A percentile compares a stretch with the other conserved stretches of the same genome.
Conservation (phyloP, 495 filamentous ascomycete species). For the Penicillium diatomitis region DNA sequence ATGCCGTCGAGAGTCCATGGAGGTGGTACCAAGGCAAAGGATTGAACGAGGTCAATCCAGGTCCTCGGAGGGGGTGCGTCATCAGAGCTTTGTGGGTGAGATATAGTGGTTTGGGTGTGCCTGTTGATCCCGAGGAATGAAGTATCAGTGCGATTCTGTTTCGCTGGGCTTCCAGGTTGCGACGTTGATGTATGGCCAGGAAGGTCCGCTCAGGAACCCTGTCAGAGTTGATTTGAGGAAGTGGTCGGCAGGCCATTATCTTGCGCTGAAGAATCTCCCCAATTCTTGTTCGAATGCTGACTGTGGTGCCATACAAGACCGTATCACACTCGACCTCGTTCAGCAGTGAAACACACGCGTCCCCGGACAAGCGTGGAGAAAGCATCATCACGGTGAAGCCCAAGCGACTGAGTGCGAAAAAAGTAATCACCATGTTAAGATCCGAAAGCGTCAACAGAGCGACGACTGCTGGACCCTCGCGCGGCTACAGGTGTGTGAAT, state of each 20-base stretch:
- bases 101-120: constrained; percentile 45
- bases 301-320: constrained; percentile 32
- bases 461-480: constrained; percentile 28
- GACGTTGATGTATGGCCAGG: constrained; percentile 25
- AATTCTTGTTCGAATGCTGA: constrained; percentile 31
- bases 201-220: constrained; percentile 15
- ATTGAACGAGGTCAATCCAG: constrained; percentile 40
- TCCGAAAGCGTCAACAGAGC: constrained; percentile 48
- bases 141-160: constrained; percentile 37
- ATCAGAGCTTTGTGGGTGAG: constrained; percentile 31
- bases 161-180: constrained; percentile 15
- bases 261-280: constrained; percentile 30
- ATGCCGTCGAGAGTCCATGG: constrained; percentile 37
- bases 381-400: constrained; percentile 51
- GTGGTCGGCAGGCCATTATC: constrained; percentile 25
- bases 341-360: constrained; percentile 45
- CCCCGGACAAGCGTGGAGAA: constrained; percentile 45
- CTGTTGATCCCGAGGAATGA: constrained; percentile 52
- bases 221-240: constrained; percentile 7
- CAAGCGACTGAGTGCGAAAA: constrained; percentile 49
- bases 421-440: constrained; percentile 45
- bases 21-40: constrained; percentile 49
- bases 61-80: constrained; percentile 27
- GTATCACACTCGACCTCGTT: constrained; percentile 36
- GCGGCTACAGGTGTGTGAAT: background rate